Evolutionary conservation across 805 yeast genomes (phyloP).

Genomic region (Saturnispora sanitii): DNA sequence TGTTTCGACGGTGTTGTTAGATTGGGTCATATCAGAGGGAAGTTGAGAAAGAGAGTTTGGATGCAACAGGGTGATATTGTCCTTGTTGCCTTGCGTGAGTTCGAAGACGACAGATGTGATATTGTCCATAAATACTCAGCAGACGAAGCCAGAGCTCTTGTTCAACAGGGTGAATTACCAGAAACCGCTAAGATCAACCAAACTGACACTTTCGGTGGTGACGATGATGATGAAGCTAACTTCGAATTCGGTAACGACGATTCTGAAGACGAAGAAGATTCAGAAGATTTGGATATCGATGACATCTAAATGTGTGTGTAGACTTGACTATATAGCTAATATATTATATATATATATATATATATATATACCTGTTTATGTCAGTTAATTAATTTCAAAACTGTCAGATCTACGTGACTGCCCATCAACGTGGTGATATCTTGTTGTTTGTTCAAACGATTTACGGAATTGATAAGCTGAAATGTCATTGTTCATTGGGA

Average conservation of each 20-base stretch:
- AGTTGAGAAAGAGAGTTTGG: constrained; percentile 99
- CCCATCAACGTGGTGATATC: constrained; percentile 22
- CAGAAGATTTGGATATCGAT: constrained; percentile 76
- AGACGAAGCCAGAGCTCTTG: constrained; percentile 95
- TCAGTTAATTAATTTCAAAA: constrained; percentile 29
- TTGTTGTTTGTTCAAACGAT: constrained; percentile 45
- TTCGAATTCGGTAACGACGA: constrained; percentile 95
- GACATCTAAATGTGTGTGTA: constrained; percentile 53
- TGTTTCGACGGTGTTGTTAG: constrained; percentile 93
- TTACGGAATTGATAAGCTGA: constrained; percentile 66
- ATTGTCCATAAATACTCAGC: constrained; percentile 94
- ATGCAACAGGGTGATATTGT: constrained; percentile 98
- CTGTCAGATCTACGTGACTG: constrained; percentile 49
- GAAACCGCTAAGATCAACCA: constrained; percentile 96
- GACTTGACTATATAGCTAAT: background rate
- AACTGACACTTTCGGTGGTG: constrained; percentile 94
- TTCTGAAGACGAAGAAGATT: constrained; percentile 49
- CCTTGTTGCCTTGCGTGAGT: constrained; percentile 91
- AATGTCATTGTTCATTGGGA: constrained; percentile 77
- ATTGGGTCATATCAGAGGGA: constrained; percentile 98
- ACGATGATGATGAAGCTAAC: constrained; percentile 94
- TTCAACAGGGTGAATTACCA: constrained; percentile 93
- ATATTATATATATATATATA: background rate
- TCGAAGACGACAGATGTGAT: constrained; percentile 97
- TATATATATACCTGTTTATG: background rate